Conservation (phyloP, 768 basidiomycete genomes). For the Tulasnella sp. region DNA sequence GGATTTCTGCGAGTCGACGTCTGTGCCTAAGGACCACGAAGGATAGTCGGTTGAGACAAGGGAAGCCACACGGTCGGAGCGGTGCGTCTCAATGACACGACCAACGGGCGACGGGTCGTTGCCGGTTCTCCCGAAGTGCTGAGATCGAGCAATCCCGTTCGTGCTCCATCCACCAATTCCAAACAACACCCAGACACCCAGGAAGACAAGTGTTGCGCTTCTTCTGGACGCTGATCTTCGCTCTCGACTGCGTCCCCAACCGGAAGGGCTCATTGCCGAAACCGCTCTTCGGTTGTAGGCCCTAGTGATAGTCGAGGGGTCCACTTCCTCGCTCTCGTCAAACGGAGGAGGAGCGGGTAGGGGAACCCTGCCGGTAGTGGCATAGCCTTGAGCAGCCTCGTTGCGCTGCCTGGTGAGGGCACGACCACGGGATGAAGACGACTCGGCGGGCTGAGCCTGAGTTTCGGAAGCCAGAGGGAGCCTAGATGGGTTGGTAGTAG, state of each 20-base stretch:
- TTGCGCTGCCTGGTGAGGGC: constrained; percentile 24
- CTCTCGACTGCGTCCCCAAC: constrained; percentile 30
- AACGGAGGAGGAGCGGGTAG: constrained; percentile 29
- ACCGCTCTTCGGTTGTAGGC: constrained; percentile 2
- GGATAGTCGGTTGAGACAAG: too few species aligned
- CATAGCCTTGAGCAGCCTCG: constrained; percentile 19
- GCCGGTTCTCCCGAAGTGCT: background rate
- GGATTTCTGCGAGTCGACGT: too few species aligned
- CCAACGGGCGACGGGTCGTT: too few species aligned
- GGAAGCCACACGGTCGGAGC: too few species aligned
- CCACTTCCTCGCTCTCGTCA: constrained; percentile 37
- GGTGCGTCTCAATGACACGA: too few species aligned
- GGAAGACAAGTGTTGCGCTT: constrained; percentile 68
- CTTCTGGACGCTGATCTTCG: constrained; percentile 37
- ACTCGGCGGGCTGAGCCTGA: background rate
- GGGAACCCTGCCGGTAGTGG: constrained; percentile 17
- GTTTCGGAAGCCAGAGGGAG: too few species aligned
- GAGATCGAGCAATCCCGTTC: background rate
- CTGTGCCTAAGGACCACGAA: too few species aligned
- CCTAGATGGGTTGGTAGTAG: too few species aligned
- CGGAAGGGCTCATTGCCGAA: constrained; percentile 2
- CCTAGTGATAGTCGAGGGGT: constrained; percentile 22
- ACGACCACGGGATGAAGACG: constrained; percentile 3
- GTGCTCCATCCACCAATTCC: constrained; percentile 38
- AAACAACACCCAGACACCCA: constrained; percentile 65